A percentile compares a stretch with the other conserved stretches of the same genome.
Conservation (phyloP, 495 filamentous ascomycete genomes). For the Penicillium cosmopolitanum region DNA sequence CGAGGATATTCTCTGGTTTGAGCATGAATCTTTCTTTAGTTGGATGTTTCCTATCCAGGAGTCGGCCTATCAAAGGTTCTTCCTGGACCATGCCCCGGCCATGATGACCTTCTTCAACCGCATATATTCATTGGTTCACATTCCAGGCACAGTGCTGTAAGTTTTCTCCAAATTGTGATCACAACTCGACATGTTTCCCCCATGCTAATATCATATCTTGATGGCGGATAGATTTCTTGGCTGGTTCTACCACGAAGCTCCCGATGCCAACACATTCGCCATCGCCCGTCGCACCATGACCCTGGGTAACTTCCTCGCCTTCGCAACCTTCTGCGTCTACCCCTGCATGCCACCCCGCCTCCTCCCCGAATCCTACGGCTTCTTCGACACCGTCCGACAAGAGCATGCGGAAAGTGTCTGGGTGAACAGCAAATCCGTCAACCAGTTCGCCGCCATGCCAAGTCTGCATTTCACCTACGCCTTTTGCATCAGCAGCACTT, state of each 20-base stretch:
- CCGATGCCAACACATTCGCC: slow-evolving; percentile 57
- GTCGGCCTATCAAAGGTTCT: slow-evolving; percentile 60
- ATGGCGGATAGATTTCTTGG: slow-evolving; percentile 55
- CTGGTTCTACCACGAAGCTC: slow-evolving; percentile 68
- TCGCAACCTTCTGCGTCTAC: slow-evolving; percentile 63
- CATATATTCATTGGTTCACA: slow-evolving; percentile 67
- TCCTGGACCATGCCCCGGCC: slow-evolving; percentile 57
- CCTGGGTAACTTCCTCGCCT: slow-evolving; percentile 64
- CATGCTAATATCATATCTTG: too few relatives aligned
- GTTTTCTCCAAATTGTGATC: slow-evolving; percentile 20
- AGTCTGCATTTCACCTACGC: slow-evolving; percentile 64
- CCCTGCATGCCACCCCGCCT: slow-evolving; percentile 69
- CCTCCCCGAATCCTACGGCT: slow-evolving; percentile 61
- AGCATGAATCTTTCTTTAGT: slow-evolving; percentile 56
- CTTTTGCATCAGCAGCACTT: slow-evolving; percentile 61
- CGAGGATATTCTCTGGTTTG: slow-evolving; percentile 62
- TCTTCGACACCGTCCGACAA: slow-evolving; percentile 65
- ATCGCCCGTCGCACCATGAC: slow-evolving; percentile 64
- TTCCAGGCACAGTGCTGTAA: slow-evolving; percentile 67
- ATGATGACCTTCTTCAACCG: slow-evolving; percentile 63
- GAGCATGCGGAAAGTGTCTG: slow-evolving; percentile 64
- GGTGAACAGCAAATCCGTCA: slow-evolving; percentile 62
- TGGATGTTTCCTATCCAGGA: slow-evolving; percentile 61
- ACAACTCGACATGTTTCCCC: too few relatives aligned
- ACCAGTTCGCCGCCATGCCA: slow-evolving; percentile 60